Evolutionary conservation across 2,329 filamentous ascomycete genomes (phyloP).

Genomic region (Colletotrichum zoysiae): DNA sequence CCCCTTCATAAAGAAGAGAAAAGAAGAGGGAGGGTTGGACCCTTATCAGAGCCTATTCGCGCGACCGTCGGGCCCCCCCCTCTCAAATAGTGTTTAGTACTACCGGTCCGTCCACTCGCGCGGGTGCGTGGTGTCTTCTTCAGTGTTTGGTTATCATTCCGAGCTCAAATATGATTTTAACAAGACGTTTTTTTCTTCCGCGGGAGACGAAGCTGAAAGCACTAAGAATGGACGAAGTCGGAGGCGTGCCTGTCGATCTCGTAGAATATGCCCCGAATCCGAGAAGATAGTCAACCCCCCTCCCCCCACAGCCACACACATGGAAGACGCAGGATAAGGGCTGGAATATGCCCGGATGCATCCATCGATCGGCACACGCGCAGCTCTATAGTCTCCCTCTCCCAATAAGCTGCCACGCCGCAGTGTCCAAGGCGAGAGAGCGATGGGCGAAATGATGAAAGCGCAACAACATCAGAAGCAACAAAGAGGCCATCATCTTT

Average conservation of each 20-base stretch:
- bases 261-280: slow-evolving; percentile 22
- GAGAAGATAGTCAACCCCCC: slow-evolving; percentile 21
- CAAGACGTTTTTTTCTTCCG: slow-evolving; percentile 6
- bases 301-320: slow-evolving; percentile 17
- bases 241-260: slow-evolving; percentile 39
- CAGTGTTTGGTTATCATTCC: neutral
- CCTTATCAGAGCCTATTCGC: slow-evolving; percentile 23
- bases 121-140: neutral
- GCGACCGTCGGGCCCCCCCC: slow-evolving; percentile 4
- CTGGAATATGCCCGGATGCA: slow-evolving; percentile 25
- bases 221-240: slow-evolving; percentile 5
- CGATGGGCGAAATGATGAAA: neutral
- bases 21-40: slow-evolving; percentile 32
- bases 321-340: slow-evolving; percentile 26
- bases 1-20: slow-evolving; percentile 21
- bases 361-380: slow-evolving; percentile 37
- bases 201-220: neutral
- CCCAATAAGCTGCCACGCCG: slow-evolving; percentile 21
- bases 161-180: neutral
- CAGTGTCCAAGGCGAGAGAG: slow-evolving; percentile 9
- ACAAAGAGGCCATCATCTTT: neutral
- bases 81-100: too few relatives aligned
- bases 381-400: slow-evolving; percentile 1
- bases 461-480: neutral
- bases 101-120: neutral